Conservation (phyloP, 2,329 filamentous ascomycete species). For the Delphinella strobiligena region DNA sequence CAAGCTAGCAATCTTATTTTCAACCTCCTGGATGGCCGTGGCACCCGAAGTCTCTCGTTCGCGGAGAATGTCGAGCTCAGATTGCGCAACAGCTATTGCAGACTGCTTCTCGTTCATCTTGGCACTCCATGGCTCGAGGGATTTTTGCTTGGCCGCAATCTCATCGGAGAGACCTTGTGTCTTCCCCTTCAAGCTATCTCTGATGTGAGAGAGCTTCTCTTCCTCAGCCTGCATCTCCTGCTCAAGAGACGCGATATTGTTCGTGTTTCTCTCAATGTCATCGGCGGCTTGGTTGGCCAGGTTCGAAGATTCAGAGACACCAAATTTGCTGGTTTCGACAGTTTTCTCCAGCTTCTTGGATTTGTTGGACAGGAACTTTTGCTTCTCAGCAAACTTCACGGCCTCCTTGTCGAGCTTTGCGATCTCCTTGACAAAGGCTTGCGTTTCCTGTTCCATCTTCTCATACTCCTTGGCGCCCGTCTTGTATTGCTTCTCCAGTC, state of each 20-base stretch:
- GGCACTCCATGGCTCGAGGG: conserved; percentile 88
- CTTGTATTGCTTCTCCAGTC: conserved; percentile 74
- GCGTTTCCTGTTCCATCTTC: conserved; percentile 66
- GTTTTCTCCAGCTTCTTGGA: conserved; percentile 91
- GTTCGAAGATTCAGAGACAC: conserved; percentile 61
- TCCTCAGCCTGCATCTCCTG: conserved; percentile 67
- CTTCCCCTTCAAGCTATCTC: conserved; percentile 84
- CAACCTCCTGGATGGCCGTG: conserved; percentile 69
- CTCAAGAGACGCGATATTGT: conserved; percentile 68
- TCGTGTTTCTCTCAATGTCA: conserved; percentile 64
- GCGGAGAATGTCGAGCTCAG: conserved; percentile 79
- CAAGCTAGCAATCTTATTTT: conserved; percentile 65
- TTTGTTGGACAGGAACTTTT: conserved; percentile 83
- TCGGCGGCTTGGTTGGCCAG: conserved; percentile 65
- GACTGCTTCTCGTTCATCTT: conserved; percentile 97
- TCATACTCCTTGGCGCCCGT: conserved; percentile 75
- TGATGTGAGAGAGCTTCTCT: conserved; percentile 67
- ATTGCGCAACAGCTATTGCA: conserved; percentile 84
- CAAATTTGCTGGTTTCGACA: conserved; percentile 63
- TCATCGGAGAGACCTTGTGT: conserved; percentile 89
- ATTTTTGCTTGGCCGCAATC: conserved; percentile 84
- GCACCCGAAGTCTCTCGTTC: conserved; percentile 84
- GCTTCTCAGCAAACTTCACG: conserved; percentile 96
- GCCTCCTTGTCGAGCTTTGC: conserved; percentile 90
- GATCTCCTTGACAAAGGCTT: conserved; percentile 72